Evolutionary conservation across 768 basidiomycete genomes (phyloP), one percentile per base, ranked within the genome.

Genomic region (Lentinula edodes): DNA sequence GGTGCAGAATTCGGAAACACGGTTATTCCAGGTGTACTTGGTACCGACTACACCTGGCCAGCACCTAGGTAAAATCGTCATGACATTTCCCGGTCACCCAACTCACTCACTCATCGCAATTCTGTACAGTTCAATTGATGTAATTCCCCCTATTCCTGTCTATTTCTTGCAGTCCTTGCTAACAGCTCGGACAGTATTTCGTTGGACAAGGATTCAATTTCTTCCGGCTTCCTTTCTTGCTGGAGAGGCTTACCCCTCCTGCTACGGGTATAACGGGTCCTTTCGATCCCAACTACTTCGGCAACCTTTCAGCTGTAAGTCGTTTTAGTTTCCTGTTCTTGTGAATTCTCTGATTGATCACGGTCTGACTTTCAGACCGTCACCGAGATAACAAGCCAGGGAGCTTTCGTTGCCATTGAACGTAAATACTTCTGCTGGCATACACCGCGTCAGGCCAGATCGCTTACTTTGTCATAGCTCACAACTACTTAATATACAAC

Each of bases 401-500:
- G 83, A 46, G 84, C 77, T 16, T 85, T 73, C 65, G 85, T 78
- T 58, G 70, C 80, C 62, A 74, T 87, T 57, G 85, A 86, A 55
- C 85, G 82, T 83, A 36, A 64, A 78, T 74, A 7, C 12, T 6
- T 32, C 13, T 28, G 46, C 18, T 23, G 9, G 39, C 28, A 48
- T 18, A 0, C 4, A 18, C 23, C 58, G 34, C 18, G 8, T 51
- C 1, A n/a, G 20, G 18, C 1, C 2, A 13, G 5, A 61, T 64
- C 42, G 63, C 34, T 56, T 18, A 52, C 55, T 9, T n/a, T 38
- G 51, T 13, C 45, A 15, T 56, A 82, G 81, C 83, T 52, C 86
- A 86, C 74, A 86, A 85, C 73, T 87, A 68, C 71, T 80, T 84
- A 81, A 78, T 78, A 53, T 87, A 83, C 76, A 83, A 84, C 66